These are phyloP conservation scores for Crithidia thermophila DNA, from an alignment of 208 protist species.

Conservation along the genomic window DNA sequence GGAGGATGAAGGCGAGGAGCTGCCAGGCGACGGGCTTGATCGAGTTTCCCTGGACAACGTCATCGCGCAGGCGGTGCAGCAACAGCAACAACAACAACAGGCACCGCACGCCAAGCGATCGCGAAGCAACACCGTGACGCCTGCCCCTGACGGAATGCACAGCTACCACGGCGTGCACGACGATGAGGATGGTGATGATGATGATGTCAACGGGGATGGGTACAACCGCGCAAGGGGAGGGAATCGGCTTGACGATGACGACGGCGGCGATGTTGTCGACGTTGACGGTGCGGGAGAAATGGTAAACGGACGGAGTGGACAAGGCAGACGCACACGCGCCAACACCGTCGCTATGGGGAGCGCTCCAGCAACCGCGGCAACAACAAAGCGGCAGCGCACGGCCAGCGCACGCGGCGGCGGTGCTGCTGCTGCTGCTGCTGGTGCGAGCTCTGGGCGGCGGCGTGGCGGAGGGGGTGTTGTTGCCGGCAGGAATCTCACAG, in stretches of 20 bases:
- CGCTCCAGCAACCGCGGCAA: not conserved
- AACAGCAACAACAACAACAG: constrained; percentile 11
- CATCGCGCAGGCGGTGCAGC: constrained; percentile 33
- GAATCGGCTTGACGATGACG: no score
- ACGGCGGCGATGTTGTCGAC: not conserved
- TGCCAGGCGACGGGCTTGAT: constrained; percentile 63
- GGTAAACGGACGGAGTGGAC: no score
- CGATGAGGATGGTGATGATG: not conserved
- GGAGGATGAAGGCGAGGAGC: constrained; percentile 49
- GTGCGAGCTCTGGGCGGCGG: not conserved
- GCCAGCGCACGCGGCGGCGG: constrained; percentile 4
- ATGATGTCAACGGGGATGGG: not conserved
- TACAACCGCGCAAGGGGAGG: no score
- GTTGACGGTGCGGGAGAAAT: no score
- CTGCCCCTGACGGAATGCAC: not conserved
- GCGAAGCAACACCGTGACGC: constrained; percentile 9
- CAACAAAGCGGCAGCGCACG: constrained; percentile 16
- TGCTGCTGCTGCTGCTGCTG: not conserved
- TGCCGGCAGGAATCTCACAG: not conserved
- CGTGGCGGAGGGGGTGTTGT: not conserved
- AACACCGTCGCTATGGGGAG: not conserved
- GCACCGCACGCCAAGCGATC: constrained; percentile 8
- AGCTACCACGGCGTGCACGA: not conserved
- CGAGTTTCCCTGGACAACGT: constrained; percentile 40
- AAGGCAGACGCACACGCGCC: not conserved